These are phyloP conservation scores for Cladosporium sp. DNA, from an alignment of 2,329 filamentous ascomycete species.

Conservation along the genomic window DNA sequence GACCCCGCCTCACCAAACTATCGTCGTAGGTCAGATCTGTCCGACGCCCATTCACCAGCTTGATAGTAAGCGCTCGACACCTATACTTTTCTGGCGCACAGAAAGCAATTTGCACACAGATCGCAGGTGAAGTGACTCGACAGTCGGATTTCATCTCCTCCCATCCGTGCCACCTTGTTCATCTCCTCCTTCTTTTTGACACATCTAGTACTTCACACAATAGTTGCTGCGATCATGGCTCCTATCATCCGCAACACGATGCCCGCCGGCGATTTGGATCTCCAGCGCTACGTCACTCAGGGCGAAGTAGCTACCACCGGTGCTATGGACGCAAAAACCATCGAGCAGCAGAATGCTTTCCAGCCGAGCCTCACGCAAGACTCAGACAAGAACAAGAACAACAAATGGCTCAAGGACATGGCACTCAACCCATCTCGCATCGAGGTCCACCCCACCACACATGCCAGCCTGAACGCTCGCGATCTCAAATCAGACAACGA, in stretches of 20 bases:
- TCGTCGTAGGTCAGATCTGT: background rate
- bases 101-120: background rate
- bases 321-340: background rate
- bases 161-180: background rate
- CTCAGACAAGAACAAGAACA: background rate
- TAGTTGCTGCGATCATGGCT: background rate
- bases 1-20: background rate
- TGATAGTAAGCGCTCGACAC: background rate
- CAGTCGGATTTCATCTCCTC: background rate
- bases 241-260: background rate
- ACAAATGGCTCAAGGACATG: background rate
- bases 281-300: background rate
- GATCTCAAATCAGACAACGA: background rate
- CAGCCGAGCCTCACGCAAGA: background rate
- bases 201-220: background rate
- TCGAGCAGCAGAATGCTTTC: background rate
- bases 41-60: background rate
- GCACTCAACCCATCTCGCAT: conserved; percentile 1
- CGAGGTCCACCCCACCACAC: background rate
- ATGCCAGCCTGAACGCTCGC: background rate
- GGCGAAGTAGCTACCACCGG: background rate
- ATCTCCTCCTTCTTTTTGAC: background rate
- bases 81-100: conserved; percentile 1
- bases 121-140: background rate
- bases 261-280: background rate